These are phyloP conservation scores for Isatis tinctoria DNA, from an alignment of 345 rosid genomes.

Conservation along the genomic window DNA sequence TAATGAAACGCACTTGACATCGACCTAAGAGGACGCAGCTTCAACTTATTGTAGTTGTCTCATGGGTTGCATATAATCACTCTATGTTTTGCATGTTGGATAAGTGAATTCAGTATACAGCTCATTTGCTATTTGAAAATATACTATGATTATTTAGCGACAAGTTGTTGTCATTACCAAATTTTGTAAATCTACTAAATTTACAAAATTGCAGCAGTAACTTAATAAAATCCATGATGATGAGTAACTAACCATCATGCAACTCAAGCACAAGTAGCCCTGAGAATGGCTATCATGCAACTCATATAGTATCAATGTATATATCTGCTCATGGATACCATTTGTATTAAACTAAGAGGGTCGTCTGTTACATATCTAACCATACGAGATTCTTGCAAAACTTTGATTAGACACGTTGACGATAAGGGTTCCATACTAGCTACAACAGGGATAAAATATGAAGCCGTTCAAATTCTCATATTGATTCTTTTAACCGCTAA, in stretches of 20 bases:
- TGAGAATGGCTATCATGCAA: background rate
- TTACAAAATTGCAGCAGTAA: background rate
- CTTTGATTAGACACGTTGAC: background rate
- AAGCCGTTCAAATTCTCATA: background rate
- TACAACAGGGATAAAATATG: background rate
- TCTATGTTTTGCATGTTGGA: background rate
- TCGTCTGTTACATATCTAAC: constrained; percentile 1
- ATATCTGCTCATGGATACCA: constrained; percentile 27
- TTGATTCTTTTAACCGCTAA: too few species aligned
- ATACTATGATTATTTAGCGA: background rate
- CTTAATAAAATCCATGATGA: constrained; percentile 5
- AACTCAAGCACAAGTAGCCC: constrained; percentile 45
- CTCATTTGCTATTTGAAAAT: background rate
- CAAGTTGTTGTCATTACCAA: background rate
- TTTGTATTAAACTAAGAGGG: constrained; percentile 2
- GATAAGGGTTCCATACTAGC: background rate
- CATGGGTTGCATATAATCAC: background rate
- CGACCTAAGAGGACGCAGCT: background rate
- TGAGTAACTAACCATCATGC: background rate
- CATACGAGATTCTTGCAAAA: background rate
- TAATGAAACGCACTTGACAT: background rate
- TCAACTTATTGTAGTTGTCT: background rate
- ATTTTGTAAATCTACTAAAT: background rate
- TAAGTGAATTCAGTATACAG: background rate
- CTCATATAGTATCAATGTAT: background rate